Evolutionary conservation across 257 asterid species (phyloP), one percentile per base, ranked within the genome.

Genomic region (Oldenlandia corymbosa): DNA sequence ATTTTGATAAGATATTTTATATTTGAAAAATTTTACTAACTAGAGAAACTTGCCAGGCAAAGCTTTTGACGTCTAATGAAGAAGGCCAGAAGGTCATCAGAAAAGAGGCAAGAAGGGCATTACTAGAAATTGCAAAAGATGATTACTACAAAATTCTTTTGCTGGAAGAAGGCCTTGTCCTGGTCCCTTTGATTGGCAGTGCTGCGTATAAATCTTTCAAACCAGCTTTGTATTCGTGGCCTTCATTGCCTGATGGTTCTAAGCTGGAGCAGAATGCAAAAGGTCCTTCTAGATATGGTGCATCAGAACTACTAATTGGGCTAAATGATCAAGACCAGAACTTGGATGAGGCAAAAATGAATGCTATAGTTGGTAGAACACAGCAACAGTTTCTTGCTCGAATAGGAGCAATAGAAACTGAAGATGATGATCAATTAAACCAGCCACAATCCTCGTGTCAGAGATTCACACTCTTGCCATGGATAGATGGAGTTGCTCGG

Each of bases 171-270:
- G 98, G 90, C 72, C 78, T 91, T 42, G 75, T 91, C 64, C 54
- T 78, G 67, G 91, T 91, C 62, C 98, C 98, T 58, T 83, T 91
- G 76, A 71, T 91, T 20, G 97, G 95, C 60, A 68, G 88, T 52
- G 81, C 79, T 54, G 91, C 95, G 48, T 90, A 87, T 73, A 83
- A 82, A 70, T 80, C 92, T 55, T 87, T 87, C 59, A 81, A 63
- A 66, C 95, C 95, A 21, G 52, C 84, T 73, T 73, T 85, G 54
- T 64, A 90, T 67, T 80, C 91, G n/a, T 87, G 90, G 91, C 95
- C 95, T 66, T 83, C 94, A 69, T 84, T 90, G 67, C 95, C 97
- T 21, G 95, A 90, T 73, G 97, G 97, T 27, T 80, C 97, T 9
- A 65, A 69, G 65, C 71, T 85, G 50, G 83, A 88, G 58, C 87